Conservation (phyloP, 176 grass and related monocot genomes). For the Bonia amplexicaulis region DNA sequence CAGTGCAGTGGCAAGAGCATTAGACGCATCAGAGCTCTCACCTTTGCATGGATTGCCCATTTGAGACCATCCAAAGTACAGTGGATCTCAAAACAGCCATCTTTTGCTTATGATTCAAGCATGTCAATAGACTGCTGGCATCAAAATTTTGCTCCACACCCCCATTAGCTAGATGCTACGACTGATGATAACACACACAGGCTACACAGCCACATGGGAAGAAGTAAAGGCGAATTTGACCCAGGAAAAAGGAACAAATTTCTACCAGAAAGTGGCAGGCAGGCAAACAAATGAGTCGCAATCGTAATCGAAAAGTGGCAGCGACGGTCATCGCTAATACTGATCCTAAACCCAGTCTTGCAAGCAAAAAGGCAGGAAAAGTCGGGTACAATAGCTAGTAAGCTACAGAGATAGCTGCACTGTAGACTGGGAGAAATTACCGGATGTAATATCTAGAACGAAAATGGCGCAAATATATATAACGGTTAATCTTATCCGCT, state of each 20-base stretch:
- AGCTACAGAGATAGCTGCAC: neutral
- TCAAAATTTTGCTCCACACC: neutral
- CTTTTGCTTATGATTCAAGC: neutral
- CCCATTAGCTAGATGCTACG: neutral
- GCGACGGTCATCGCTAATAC: neutral
- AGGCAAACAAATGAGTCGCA: neutral
- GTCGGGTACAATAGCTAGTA: neutral
- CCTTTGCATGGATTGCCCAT: neutral
- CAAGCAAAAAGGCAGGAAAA: constrained; percentile 5
- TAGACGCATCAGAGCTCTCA: neutral
- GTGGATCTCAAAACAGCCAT: neutral
- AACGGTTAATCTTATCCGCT: neutral
- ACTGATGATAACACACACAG: neutral
- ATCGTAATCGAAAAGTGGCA: neutral
- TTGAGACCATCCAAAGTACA: neutral
- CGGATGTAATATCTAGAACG: neutral
- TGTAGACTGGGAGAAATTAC: neutral
- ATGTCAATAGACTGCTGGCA: neutral
- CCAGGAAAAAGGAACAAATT: neutral
- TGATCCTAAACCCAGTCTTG: neutral
- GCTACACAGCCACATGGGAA: neutral
- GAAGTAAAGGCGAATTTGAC: neutral
- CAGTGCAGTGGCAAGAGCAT: neutral
- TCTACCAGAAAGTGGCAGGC: constrained; percentile 12
- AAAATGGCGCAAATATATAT: neutral